Base-by-base conservation (phyloP, 2,329 filamentous ascomycete species). In the Colletotrichum destructivum region DNA sequence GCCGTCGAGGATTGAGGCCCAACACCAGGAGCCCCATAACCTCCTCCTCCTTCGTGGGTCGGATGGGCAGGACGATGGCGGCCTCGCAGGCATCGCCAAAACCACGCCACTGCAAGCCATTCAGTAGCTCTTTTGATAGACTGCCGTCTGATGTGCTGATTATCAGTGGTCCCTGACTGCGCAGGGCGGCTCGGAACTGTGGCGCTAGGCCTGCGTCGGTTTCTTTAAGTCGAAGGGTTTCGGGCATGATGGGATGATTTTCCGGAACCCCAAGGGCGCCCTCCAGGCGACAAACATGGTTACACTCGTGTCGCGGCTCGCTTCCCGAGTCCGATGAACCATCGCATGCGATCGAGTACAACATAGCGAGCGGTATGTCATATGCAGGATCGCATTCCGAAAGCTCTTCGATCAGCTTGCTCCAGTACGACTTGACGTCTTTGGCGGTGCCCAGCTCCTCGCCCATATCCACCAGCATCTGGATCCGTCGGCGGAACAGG, bases 11-110 rank as follows among this genome's bases (percentile, higher is more conserved):
- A 75, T 94, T 94, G 12, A 94, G 84, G 1, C 91, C 92, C 52
- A 94, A 84, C 16, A 94, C 85, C 4, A 95, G 81, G 73, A 94
- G 89, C 0, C 91, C 93, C 70, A 93, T 86, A 0, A 89, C 89
- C 12, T 87, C 86, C 66, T 94, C 91, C 38, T 85, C 90, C 3
- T 90, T 92, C 0, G 91, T 87, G 6, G 86, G 90, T 66, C 92
- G 90, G 51, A 94, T 91, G 0, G 93, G 92, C 73, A 90, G 90
- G 18, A 94, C 87, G 4, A 94, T 89, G 21, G 91, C 90, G 11
- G 90, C 85, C n/a, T 87, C 85, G 68, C 90, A 92, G 6, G 88
- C 82, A 74, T 93, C 89, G 15, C 88, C 88, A 76, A 93, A 93
- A 1, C 91, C 91, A 74, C 90, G 85, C 85, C 88, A 90, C 55